Percentiles rank a stretch among this genome's conserved stretches.
These are phyloP conservation scores for Endocarpon pusillum DNA, from an alignment of 495 filamentous ascomycete genomes.

Conservation along the genomic window DNA sequence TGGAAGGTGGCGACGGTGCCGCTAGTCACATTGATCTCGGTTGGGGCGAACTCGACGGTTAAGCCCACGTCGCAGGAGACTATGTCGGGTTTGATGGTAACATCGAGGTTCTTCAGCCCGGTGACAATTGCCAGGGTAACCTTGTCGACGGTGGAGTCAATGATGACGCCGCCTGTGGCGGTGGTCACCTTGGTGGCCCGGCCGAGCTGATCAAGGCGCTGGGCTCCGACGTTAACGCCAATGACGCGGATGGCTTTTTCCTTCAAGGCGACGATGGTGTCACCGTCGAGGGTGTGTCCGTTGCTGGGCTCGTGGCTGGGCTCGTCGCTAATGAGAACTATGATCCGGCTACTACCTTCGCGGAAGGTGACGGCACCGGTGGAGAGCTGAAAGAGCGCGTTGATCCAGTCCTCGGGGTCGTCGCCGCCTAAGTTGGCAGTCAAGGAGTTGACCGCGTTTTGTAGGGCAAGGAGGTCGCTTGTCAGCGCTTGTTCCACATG, in stretches of 20 bases:
- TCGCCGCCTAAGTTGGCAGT: too few relatives aligned
- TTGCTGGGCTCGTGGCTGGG: constrained; percentile 1
- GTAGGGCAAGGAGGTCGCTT: too few relatives aligned
- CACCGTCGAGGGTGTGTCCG: constrained; percentile 1
- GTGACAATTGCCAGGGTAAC: constrained; percentile 4
- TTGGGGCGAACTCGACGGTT: too few relatives aligned
- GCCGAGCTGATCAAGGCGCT: constrained; percentile 2
- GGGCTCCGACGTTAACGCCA: constrained; percentile 5
- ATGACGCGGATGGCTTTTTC: constrained; percentile 4
- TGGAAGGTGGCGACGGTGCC: too few relatives aligned
- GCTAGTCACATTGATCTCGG: too few relatives aligned
- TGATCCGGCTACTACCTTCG: constrained; percentile 5
- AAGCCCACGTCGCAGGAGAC: too few relatives aligned
- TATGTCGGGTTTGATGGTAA: constrained; percentile 5
- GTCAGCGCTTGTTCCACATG: too few relatives aligned
- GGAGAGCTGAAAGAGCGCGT: constrained; percentile 5
- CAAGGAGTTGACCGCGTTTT: too few relatives aligned
- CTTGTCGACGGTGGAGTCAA: constrained; percentile 2
- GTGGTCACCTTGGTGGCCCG: constrained; percentile 5
- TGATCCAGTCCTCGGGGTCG: too few relatives aligned
- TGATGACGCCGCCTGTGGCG: constrained; percentile 5
- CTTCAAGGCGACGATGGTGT: constrained; percentile 3
- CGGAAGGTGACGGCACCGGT: constrained; percentile 6
- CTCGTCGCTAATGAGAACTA: constrained; percentile 4
- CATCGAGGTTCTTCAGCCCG: constrained; percentile 6